A percentile compares a stretch with the other conserved stretches of the same genome.
Conservation (phyloP, 768 basidiomycete species). For the Collybiopsis luxurians region DNA sequence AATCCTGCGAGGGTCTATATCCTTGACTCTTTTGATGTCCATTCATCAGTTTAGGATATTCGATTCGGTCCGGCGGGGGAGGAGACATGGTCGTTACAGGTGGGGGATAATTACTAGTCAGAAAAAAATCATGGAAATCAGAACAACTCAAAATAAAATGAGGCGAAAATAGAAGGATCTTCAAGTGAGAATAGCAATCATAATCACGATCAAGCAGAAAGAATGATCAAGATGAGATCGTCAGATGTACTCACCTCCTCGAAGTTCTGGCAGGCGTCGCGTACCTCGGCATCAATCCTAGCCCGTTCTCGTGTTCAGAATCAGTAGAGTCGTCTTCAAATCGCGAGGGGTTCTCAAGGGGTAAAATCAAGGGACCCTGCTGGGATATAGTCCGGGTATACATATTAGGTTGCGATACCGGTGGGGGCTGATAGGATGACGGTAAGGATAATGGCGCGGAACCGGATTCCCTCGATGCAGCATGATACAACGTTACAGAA, state of each 20-base stretch:
- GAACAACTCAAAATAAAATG: no score
- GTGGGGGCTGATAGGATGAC: constrained; percentile 20
- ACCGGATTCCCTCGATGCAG: constrained; percentile 15
- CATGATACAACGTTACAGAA: neutral
- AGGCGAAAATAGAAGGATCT: neutral
- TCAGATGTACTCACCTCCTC: neutral
- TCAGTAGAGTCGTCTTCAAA: constrained; percentile 49
- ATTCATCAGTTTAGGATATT: constrained; percentile 75
- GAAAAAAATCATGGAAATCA: no score
- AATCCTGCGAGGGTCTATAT: constrained; percentile 72
- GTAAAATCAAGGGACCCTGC: constrained; percentile 42
- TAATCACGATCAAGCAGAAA: no score
- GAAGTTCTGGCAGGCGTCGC: neutral
- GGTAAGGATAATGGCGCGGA: constrained; percentile 32
- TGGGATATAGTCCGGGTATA: constrained; percentile 21
- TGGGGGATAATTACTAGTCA: constrained; percentile 41
- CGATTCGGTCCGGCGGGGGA: constrained; percentile 49
- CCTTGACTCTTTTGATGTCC: constrained; percentile 77
- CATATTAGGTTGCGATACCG: constrained; percentile 32
- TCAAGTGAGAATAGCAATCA: neutral
- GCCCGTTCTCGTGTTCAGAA: neutral
- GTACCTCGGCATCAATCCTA: neutral
- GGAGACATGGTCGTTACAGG: constrained; percentile 75
- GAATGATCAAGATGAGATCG: no score
- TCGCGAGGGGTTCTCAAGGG: constrained; percentile 63